Percentiles rank a stretch among this genome's conserved stretches.
Evolutionary conservation across 148 eudicot genomes (phyloP).

Genomic region (Camellia sinensis): DNA sequence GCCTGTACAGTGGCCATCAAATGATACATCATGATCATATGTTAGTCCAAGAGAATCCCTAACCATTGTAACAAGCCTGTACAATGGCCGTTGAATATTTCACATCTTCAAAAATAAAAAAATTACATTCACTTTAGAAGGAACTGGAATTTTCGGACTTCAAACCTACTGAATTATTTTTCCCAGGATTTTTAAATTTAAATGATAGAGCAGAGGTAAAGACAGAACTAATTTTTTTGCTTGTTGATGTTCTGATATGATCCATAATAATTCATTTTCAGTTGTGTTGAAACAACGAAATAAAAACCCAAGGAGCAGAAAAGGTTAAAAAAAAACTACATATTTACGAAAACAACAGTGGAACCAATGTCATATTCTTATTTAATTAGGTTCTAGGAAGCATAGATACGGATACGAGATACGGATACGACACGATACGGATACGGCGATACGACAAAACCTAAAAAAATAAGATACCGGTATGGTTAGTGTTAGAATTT

Average conservation of each 20-base stretch:
- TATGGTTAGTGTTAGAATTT: too few species aligned
- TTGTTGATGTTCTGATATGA: neutral
- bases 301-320: neutral
- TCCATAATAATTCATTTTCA: neutral
- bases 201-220: neutral
- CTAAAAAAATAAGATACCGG: too few species aligned
- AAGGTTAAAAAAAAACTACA: neutral
- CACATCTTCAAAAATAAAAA: neutral
- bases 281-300: neutral
- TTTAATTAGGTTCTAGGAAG: neutral
- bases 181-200: too few species aligned
- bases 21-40: constrained; percentile 72
- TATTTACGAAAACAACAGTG: neutral
- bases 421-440: too few species aligned
- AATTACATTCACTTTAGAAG: neutral
- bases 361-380: neutral
- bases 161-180: neutral
- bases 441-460: too few species aligned
- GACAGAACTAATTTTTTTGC: neutral
- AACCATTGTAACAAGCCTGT: constrained; percentile 93
- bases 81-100: constrained; percentile 14
- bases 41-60: constrained; percentile 98
- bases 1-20: constrained; percentile 64
- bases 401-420: too few species aligned
- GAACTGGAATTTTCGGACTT: too few species aligned